Base-by-base conservation (phyloP, 169 alveolate species). In the Plasmodium ovale region DNA sequence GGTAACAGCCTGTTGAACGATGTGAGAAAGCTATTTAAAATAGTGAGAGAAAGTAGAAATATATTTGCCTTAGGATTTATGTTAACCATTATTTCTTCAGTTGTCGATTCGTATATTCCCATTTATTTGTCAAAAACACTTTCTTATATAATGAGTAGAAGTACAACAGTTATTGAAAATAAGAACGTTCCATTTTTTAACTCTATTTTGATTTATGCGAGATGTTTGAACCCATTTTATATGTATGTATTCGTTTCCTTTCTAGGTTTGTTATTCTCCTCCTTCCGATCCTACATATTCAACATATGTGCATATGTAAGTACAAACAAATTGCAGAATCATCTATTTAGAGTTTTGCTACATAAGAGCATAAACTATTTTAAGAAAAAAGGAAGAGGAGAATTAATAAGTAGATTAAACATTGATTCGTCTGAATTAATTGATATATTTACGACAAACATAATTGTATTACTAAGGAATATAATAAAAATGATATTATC, bases 41-140 rank as follows among this genome's bases (percentile, higher is more conserved):
- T 79, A 51, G 37, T 79, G 23, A 49, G 56, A 65, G 70, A 64
- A 56, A 64, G 79, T 19, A 79, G 65, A 51, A n/a, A 64, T 39
- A 47, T 79, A 31, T 79, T 79, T 79, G 51, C 42, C 37, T 9
- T 65, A 7, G 89, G 89, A 27, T 42, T 79, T 35, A 1, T 79
- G 51, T 56, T 79, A 64, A 79, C 89, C 6, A 79, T 67, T 14
- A 29, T 79, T 25, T 79, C 89, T 3, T 64, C 89, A 47, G 59
- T 79, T 49, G 60, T 79, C n/a, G 89, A 79, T 79, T 79, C 82
- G 19, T 79, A 64, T 58, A 65, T 79, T 53, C 89, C 89, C 21
- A 65, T 79, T n/a, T 65, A 47, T 79, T 23, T 79, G 44, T 79
- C 89, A 37, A 79, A 64, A 79, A 53, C 89, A 0, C 16, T 79